Evolutionary conservation across 2,329 filamentous ascomycete genomes (phyloP), one percentile per base, ranked within the genome.

Genomic region (Hawksworthiomyces lignivorus): DNA sequence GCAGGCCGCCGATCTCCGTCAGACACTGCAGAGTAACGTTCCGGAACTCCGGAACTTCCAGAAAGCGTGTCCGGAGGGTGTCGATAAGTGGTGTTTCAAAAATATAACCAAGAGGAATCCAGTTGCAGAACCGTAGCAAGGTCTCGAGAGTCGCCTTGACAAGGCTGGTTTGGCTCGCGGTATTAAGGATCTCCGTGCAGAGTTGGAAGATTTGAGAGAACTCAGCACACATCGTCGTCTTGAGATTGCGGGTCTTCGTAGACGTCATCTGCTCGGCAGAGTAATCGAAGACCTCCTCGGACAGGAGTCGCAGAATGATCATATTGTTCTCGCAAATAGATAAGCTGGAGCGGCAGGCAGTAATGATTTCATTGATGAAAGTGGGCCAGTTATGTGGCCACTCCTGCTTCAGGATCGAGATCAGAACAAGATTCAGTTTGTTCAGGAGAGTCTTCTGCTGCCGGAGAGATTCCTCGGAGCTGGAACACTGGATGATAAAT

Each of bases 271-370:
- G 87, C 59, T 98, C 92, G 50, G 90, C 87, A 2, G 92, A 98
- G 65, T 94, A 98, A 69, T 98, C 92, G 59, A 98, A 98, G 28
- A 98, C 90, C 64, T 98, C 92, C 63, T 98, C 92, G 7, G 92
- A 98, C 34, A 98, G 76, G 55, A 98, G 70, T 46, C 92, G 83
- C 53, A 98, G 77, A 54, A 98, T 97, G 50, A 87, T 88, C 92
- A 98, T 98, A 73, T 98, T 98, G 72, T 98, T 98, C 69, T 98
- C 92, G 76, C 94, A 98, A 55, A 98, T 94, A 28, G 90, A 92
- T 41, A 98, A 72, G 64, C 85, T 96, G 53, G 87, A 90, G 62
- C 94, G 89, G 67, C 89, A 97, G 43, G 92, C 90, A 18, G 87
- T 84, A 55, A 98, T 88, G 64, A 98, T 98, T 70, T 98, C 92